A percentile compares a stretch with the other conserved stretches of the same genome.
Conservation (phyloP, 371 early-diverging fungal species). For the Blakeslea trispora region DNA sequence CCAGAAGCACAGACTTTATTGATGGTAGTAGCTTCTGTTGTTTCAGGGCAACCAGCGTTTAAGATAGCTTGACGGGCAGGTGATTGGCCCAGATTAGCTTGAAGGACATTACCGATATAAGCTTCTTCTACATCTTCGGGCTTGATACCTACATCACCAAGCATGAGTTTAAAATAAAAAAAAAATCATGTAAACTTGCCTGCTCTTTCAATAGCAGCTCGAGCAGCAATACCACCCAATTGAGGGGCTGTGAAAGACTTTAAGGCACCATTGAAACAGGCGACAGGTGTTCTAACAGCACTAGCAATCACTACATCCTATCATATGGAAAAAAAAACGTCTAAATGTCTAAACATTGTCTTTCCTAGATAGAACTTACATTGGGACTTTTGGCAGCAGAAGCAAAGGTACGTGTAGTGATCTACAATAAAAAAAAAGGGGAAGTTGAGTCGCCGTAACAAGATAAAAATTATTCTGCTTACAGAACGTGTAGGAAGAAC, state of each 20-base stretch:
- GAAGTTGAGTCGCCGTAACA: background rate
- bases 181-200: no score
- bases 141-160: conserved; percentile 49
- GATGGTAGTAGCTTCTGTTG: conserved; percentile 85
- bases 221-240: conserved; percentile 69
- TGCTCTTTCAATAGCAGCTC: conserved; percentile 20
- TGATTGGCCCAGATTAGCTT: conserved; percentile 81
- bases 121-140: conserved; percentile 84
- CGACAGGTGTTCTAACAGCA: conserved; percentile 77
- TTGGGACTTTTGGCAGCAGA: conserved; percentile 36
- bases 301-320: conserved; percentile 60
- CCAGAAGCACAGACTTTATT: conserved; percentile 97
- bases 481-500: conserved; percentile 15
- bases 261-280: conserved; percentile 71
- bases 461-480: background rate
- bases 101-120: conserved; percentile 89
- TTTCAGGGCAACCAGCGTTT: conserved; percentile 73
- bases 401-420: conserved; percentile 38
- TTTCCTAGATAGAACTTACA: conserved; percentile 20
- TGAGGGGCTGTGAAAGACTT: conserved; percentile 65
- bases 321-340: no score
- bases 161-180: background rate
- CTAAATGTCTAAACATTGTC: conserved; percentile 1
- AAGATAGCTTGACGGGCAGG: conserved; percentile 86
- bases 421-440: no score